phyloP scores from a whole-genome alignment of 2,329 filamentous ascomycete species.

The Lasiodiplodia citricola region DNA sequence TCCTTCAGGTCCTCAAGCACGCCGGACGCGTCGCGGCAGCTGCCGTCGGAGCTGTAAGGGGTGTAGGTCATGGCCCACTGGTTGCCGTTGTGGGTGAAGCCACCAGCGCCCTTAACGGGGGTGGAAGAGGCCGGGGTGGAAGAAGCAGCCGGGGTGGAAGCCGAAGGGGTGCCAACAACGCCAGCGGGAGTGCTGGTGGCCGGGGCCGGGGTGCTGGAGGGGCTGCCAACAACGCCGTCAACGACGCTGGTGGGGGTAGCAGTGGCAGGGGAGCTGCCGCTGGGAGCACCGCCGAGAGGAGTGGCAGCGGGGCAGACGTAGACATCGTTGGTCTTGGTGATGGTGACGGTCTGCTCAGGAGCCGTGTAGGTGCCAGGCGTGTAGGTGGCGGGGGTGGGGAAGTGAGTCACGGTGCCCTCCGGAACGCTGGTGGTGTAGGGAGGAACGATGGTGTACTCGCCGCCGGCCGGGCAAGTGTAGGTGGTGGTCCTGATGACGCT shows the following conservation, averaged over 20 bases:
- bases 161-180: conserved; percentile 4
- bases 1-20: conserved; percentile 49
- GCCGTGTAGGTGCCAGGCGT: conserved; percentile 75
- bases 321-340: conserved; percentile 71
- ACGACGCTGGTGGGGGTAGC: conserved; percentile 29
- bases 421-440: conserved; percentile 66
- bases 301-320: conserved; percentile 70
- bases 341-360: conserved; percentile 68
- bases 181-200: conserved; percentile 1
- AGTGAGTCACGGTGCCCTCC: conserved; percentile 51
- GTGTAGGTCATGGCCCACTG: conserved; percentile 58
- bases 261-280: conserved; percentile 6
- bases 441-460: conserved; percentile 77
- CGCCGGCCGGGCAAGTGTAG: conserved; percentile 73
- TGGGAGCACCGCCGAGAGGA: conserved; percentile 22
- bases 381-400: conserved; percentile 69
- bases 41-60: conserved; percentile 49
- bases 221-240: conserved; percentile 8
- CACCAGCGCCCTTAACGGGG: conserved; percentile 30
- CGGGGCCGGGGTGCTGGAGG: conserved; percentile 19
- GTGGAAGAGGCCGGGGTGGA: conserved; percentile 29
- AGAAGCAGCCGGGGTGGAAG: conserved; percentile 20
- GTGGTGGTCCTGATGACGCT: conserved; percentile 72
- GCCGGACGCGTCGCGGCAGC: conserved; percentile 49
- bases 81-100: conserved; percentile 49